phyloP scores from a whole-genome alignment of 1,139 yeast species.

The Diutina ranongensis region DNA sequence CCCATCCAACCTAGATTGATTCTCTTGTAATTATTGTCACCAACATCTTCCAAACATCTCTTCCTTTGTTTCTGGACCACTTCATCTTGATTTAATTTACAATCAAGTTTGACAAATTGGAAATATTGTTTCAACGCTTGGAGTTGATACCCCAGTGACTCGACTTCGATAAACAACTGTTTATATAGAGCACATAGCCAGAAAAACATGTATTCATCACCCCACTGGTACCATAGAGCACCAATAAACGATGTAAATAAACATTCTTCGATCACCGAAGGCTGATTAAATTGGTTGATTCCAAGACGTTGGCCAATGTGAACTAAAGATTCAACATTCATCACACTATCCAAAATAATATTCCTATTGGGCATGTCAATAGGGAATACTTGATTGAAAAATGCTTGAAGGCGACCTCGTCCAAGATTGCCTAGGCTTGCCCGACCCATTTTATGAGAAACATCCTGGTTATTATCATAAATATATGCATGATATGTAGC shows the following conservation, averaged over 20 bases:
- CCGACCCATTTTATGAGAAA: neutral
- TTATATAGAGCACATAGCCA: conserved; percentile 2
- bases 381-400: neutral
- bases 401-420: neutral
- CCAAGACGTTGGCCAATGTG: neutral
- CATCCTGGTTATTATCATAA: neutral
- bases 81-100: neutral
- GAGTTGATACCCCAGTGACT: neutral
- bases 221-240: conserved; percentile 4
- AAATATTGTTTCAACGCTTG: neutral
- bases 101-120: neutral
- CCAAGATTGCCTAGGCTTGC: conserved; percentile 2
- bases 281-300: neutral
- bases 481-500: neutral
- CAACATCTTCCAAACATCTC: neutral
- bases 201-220: neutral
- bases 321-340: neutral
- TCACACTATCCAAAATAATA: neutral
- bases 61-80: neutral
- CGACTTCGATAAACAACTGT: neutral
- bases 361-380: neutral
- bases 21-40: neutral
- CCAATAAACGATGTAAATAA: neutral
- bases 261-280: neutral
- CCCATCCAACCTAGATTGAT: neutral